Evolutionary conservation across 495 filamentous ascomycete species (phyloP).

Genomic region (Tuber indicum): DNA sequence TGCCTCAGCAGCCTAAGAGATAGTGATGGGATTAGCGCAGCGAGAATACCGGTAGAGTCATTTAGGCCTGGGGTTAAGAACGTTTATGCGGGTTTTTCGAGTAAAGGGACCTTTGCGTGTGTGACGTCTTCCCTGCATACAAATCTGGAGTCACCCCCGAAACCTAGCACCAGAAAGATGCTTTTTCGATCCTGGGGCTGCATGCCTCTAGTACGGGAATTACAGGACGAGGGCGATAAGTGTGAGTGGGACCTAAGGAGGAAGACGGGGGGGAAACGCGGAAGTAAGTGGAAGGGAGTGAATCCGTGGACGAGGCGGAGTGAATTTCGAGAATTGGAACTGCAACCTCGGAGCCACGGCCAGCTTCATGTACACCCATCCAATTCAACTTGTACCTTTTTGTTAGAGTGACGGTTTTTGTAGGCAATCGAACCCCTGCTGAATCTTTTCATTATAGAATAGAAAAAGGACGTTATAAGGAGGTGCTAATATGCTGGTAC

Average conservation of each 20-base stretch:
- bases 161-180: neutral
- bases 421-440: neutral
- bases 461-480: neutral
- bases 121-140: neutral
- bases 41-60: no score
- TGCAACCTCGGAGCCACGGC: neutral
- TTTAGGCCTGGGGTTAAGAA: no score
- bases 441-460: neutral
- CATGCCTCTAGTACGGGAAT: neutral
- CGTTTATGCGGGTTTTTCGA: neutral
- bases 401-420: neutral
- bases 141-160: neutral
- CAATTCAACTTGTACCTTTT: neutral
- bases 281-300: neutral
- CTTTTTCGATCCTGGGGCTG: neutral
- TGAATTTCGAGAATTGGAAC: neutral
- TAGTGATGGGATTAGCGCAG: no score
- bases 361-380: neutral
- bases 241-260: neutral
- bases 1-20: no score
- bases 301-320: neutral
- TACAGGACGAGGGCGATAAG: neutral
- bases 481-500: no score
- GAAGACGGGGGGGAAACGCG: neutral
- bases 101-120: neutral